phyloP scores from a whole-genome alignment of 768 basidiomycete species.

The Leccinum subgranulosum region DNA sequence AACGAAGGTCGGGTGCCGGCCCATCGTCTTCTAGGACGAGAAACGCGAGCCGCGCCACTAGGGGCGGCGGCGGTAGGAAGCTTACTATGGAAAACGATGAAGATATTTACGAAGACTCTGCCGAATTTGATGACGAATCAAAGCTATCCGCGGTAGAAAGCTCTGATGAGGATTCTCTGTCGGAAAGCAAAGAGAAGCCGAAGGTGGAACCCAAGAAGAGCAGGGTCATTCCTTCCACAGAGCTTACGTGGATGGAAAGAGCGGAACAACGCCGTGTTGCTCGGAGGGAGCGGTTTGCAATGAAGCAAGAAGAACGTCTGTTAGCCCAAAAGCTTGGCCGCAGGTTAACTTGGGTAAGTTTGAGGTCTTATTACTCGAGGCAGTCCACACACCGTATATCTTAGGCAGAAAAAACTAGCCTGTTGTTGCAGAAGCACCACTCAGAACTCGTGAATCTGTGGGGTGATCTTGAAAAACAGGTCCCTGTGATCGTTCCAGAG shows the following conservation, averaged over 20 bases:
- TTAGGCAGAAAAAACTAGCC: constrained; percentile 68
- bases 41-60: constrained; percentile 43
- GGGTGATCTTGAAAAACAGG: constrained; percentile 74
- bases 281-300: constrained; percentile 25
- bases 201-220: constrained; percentile 25
- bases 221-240: constrained; percentile 3
- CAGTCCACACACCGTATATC: constrained; percentile 5
- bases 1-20: constrained; percentile 31
- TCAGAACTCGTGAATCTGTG: constrained; percentile 81
- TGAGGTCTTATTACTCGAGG: constrained; percentile 7
- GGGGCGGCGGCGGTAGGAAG: constrained; percentile 21
- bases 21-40: constrained; percentile 34
- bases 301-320: constrained; percentile 46
- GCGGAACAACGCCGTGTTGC: constrained; percentile 13
- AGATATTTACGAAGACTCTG: constrained; percentile 4
- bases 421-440: constrained; percentile 66
- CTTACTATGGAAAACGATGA: constrained; percentile 9
- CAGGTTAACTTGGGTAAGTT: constrained; percentile 64
- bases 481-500: constrained; percentile 59
- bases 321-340: constrained; percentile 63
- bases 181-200: constrained; percentile 34
- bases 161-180: constrained; percentile 10
- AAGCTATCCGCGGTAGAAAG: constrained; percentile 9
- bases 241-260: constrained; percentile 10
- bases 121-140: constrained; percentile 6